Percentiles rank a stretch among this genome's conserved stretches.
Conservation (phyloP, 1,284 basidiomycete species). For the Puccinia novopanici region DNA sequence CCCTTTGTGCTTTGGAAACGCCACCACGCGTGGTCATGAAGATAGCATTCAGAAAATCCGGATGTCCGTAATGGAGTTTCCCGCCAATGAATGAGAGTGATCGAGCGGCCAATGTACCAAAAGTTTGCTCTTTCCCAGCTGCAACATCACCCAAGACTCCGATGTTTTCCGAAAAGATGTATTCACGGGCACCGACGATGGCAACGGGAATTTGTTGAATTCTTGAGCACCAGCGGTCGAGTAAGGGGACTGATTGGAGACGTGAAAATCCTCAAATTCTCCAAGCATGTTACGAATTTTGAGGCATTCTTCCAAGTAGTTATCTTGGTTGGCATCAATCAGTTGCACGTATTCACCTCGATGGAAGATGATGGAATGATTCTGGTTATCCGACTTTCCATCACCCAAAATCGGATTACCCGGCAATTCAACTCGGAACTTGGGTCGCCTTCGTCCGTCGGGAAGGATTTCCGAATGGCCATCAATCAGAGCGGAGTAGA, state of each 20-base stretch:
- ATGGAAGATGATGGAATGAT: conserved; percentile 98
- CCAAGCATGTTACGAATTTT: conserved; percentile 98
- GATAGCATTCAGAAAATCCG: conserved; percentile 95
- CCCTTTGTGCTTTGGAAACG: conserved; percentile 98
- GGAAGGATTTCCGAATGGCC: conserved; percentile 94
- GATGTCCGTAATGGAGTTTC: conserved; percentile 97
- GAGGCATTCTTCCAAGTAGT: conserved; percentile 98
- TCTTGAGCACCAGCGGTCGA: conserved; percentile 68
- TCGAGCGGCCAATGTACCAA: conserved; percentile 93
- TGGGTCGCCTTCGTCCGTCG: conserved; percentile 84
- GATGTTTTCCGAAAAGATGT: conserved; percentile 99
- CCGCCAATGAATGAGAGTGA: conserved; percentile 96
- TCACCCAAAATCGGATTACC: conserved; percentile 99
- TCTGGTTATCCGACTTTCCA: conserved; percentile 99
- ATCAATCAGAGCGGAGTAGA: conserved; percentile 95
- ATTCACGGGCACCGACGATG: conserved; percentile 97
- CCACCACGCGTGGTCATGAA: conserved; percentile 99
- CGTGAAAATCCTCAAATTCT: conserved; percentile 92
- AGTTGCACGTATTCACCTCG: conserved; percentile 98
- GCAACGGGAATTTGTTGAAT: conserved; percentile 84
- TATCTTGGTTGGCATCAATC: conserved; percentile 99
- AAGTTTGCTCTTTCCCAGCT: conserved; percentile 98
- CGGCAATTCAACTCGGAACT: conserved; percentile 97
- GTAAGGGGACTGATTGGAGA: conserved; percentile 86
- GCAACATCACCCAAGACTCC: conserved; percentile 98